Evolutionary conservation across 345 rosid genomes (phyloP), one percentile per base, ranked within the genome.

Genomic region (Sapria himalayana): DNA sequence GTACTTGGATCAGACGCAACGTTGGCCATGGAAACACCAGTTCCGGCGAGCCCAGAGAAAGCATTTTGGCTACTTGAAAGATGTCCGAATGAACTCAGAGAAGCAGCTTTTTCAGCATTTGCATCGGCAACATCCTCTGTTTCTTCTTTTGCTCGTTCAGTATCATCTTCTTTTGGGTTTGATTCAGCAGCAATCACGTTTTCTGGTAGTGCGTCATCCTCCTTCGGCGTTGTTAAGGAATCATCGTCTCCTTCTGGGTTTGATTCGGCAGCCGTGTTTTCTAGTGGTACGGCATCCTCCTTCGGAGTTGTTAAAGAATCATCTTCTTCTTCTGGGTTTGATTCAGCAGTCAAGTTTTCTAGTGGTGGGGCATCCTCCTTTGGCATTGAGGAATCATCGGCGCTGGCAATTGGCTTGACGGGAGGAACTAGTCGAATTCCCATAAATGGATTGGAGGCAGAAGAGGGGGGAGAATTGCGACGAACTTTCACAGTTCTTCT

Each of bases 21-120:
- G 25, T 74, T 76, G 33, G 81, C 20, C 47, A 52, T 53, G 24
- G 95, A 72, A 61, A 77, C 65, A 36, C 92, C 92, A 41, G 98
- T 79, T 41, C 95, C 78, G 19, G 86, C 81, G 50, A 89, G 78
- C 46, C 95, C 98, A 0, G 81, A 74, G 65, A 89, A 89, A 15
- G 98, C 98, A 50, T 89, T 89, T 70, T 71, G 76, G 54, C 52
- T 79, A 58, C 86, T 89, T 36, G 98, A 89, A 60, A 79, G 95
- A 65, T 82, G 98, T 33, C 70, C 84, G 56, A 89, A 89, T 27
- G 98, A 79, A 56, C 68, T 84, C 67, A 89, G 48, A 4, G 64
- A 49, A 3, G 67, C 29, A 50, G 62, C 61, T n/a, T n/a, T n/a
- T 36, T 69, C 79, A 16, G 70, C 54, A 41, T 49, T 57, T 23